Evolutionary conservation across 1,284 basidiomycete species (phyloP).

Genomic region (Jaminaea rosea): DNA sequence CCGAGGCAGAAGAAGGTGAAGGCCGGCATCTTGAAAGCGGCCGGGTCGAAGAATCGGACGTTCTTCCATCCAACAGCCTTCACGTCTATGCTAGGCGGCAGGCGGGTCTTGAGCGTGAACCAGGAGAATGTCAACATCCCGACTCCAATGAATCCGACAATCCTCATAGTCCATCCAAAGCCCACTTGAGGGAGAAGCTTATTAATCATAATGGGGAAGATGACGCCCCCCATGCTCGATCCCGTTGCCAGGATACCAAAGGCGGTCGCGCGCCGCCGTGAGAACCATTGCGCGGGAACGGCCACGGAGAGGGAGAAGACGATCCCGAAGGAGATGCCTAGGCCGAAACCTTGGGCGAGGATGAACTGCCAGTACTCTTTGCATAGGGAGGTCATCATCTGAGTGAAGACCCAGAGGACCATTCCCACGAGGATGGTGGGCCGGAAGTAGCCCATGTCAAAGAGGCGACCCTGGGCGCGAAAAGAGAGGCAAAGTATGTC

Average conservation of each 20-base stretch:
- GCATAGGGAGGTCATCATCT: conserved; percentile 33
- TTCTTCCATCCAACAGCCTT: conserved; percentile 6
- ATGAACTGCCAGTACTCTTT: conserved; percentile 34
- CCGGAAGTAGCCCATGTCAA: background rate
- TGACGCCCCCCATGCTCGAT: conserved; percentile 26
- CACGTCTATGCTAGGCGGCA: background rate
- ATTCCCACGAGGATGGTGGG: background rate
- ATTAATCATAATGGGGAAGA: conserved; percentile 31
- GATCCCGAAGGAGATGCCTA: conserved; percentile 22
- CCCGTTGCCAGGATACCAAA: conserved; percentile 26
- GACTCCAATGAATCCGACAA: conserved; percentile 28
- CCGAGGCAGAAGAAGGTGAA: conserved; percentile 10
- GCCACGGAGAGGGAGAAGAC: conserved; percentile 5
- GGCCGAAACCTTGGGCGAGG: conserved; percentile 29
- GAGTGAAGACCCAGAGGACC: background rate
- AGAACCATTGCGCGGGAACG: background rate
- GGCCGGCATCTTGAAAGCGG: background rate
- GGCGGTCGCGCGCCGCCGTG: background rate
- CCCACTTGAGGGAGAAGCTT: conserved; percentile 20
- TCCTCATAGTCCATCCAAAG: conserved; percentile 23
- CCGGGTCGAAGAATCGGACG: conserved; percentile 8
- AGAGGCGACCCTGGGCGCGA: background rate
- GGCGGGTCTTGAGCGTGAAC: conserved; percentile 4
- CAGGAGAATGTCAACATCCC: conserved; percentile 8
- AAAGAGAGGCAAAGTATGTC: no score